Base-by-base conservation (phyloP, 2,329 filamentous ascomycete genomes). In the Sporothrix dimorphospora region DNA sequence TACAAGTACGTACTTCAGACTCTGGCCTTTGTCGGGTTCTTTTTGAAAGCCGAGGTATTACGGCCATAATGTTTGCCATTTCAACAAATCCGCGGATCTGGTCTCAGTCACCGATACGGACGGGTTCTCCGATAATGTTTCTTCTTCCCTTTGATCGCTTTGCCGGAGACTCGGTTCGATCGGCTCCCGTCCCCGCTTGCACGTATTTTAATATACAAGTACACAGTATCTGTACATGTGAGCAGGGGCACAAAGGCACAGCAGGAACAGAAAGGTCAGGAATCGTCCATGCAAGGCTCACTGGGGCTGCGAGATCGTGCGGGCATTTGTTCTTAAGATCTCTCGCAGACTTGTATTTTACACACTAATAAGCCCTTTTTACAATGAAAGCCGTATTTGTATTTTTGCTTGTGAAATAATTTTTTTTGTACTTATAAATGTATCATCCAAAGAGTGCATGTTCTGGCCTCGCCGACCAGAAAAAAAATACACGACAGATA, bases 101-200 rank as follows among this genome's bases (percentile, higher is more conserved):
- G 45, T 27, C 59, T 63, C 59, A 65, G 34, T 45, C 59, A 27
- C 38, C 59, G 59, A 45, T n/a, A 49, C 42, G 63, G 45, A 49
- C 63, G 63, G 42, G 24, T 34, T 34, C 63, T 30, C 63, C 61
- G 42, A 66, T 21, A 30, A 34, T 49, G 27, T 49, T 42, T 66
- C 9, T 5, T 19, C 12, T 47, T 66, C 24, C 27, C 65, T 67
- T 51, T 51, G 2, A 51, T 51, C 45, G 27, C 59, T 30, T 11
- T 49, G 63, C 45, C 45, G 45, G 45, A 66, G 27, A 21, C 45
- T 51, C 65, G 65, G 65, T n/a, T 51, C 42, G 51, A 51, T 51
- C 65, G 42, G 65, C 45, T 16, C 45, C 45, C 65, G 45, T 16
- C 45, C 27, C 65, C 45, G 65, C 65, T 24, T 40, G 45, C 53